A percentile compares a stretch with the other conserved stretches of the same genome.
Evolutionary conservation across 345 rosid genomes (phyloP).

Genomic region (Litchi chinensis): DNA sequence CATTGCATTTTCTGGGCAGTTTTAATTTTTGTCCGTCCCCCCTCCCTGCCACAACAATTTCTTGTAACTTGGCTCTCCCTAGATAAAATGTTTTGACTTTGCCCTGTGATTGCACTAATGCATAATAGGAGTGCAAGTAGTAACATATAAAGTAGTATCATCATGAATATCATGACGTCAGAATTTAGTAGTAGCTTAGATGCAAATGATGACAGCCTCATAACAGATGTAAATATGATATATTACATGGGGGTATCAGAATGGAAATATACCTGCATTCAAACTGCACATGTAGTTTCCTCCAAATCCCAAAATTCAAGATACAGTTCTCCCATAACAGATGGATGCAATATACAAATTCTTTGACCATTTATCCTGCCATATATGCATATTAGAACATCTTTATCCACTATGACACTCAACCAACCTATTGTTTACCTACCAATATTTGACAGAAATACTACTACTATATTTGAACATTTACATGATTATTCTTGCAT

Average conservation of each 20-base stretch:
- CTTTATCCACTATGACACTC: neutral
- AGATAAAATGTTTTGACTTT: neutral
- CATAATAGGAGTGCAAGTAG: neutral
- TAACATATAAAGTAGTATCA: neutral
- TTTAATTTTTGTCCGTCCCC: neutral
- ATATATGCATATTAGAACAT: neutral
- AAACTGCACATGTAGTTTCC: slow-evolving; percentile 15
- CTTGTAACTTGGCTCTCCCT: neutral
- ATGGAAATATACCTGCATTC: slow-evolving; percentile 14
- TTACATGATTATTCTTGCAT: neutral
- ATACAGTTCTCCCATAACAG: slow-evolving; percentile 41
- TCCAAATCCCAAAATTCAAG: slow-evolving; percentile 22
- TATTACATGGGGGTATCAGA: neutral
- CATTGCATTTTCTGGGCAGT: neutral
- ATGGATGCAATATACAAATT: slow-evolving; percentile 41
- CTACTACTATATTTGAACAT: neutral
- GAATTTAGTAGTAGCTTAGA: neutral
- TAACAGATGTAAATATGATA: neutral
- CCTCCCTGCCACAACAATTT: neutral
- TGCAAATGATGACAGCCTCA: neutral
- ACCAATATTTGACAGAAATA: neutral
- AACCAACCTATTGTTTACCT: neutral
- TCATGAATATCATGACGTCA: neutral
- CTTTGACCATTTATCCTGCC: slow-evolving; percentile 44
- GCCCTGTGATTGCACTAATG: neutral